A percentile compares a stretch with the other conserved stretches of the same genome.
Conservation (phyloP, 805 yeast genomes). For the Tanozyma kutaoensis region DNA sequence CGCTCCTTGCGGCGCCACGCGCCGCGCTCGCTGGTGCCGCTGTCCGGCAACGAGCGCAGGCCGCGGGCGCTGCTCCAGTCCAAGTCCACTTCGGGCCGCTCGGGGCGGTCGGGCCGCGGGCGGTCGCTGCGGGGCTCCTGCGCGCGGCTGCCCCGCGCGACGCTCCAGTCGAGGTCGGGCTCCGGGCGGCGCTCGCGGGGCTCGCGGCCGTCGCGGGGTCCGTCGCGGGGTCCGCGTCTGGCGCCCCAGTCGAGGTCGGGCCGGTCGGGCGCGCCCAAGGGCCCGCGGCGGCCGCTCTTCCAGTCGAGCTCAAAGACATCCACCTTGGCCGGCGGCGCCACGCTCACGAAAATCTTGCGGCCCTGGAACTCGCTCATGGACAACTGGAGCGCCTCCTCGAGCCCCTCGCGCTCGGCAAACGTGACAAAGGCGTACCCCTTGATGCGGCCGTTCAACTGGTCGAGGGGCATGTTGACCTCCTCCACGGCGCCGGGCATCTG, state of each 20-base stretch:
- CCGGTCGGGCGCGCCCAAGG: constrained; percentile 7
- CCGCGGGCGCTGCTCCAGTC: constrained; percentile 29
- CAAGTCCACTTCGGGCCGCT: constrained; percentile 25
- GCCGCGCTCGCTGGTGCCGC: constrained; percentile 5
- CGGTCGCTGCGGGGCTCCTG: constrained; percentile 19
- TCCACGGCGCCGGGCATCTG: constrained; percentile 35
- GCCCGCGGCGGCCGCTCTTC: constrained; percentile 13
- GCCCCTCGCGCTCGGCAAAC: constrained; percentile 28
- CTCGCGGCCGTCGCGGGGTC: not conserved
- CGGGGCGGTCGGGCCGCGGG: constrained; percentile 14
- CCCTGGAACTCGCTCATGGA: constrained; percentile 31
- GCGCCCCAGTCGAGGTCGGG: constrained; percentile 6
- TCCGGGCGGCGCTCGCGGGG: constrained; percentile 29
- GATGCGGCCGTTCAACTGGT: constrained; percentile 46
- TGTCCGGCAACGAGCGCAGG: too few species aligned
- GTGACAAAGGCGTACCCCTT: constrained; percentile 45
- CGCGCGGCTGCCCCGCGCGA: constrained; percentile 25
- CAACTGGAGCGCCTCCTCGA: constrained; percentile 39
- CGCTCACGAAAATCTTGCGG: constrained; percentile 39
- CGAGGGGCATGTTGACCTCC: constrained; percentile 64
- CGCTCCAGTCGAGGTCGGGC: constrained; percentile 50
- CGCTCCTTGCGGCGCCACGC: constrained; percentile 22
- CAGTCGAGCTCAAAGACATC: constrained; percentile 34
- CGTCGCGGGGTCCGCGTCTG: not conserved
- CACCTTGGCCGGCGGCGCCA: constrained; percentile 43